Base-by-base conservation (phyloP, 768 basidiomycete genomes). In the Macrolepiota dolichaula region DNA sequence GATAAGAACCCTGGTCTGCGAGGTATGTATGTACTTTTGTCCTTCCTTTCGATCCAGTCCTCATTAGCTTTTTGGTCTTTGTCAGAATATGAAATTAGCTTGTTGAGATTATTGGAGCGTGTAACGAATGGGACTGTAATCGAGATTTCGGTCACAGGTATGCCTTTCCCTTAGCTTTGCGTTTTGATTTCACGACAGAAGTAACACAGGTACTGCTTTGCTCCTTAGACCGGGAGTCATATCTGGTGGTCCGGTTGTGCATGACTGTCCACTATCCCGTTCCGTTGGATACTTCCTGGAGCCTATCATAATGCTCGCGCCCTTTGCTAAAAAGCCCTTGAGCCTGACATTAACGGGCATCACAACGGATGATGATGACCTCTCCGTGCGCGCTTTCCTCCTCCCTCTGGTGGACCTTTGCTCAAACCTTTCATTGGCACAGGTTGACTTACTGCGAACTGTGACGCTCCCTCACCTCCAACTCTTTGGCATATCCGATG, bases 211-310 rank as follows among this genome's bases (percentile, higher is more conserved):
- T 79, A 98, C 96, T 56, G 86, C 94, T 2, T 79, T 99, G 65
- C 80, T 98, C 17, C 77, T 99, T 52, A 96, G 94, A 71, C 97
- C 97, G 19, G 97, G 97, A 2, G 79, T 98, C 53, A 89, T 98
- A 57, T 81, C 85, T 25, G 96, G 96, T 5, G 97, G 97, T 2
- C 71, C 76, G 11, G 73, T 94, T 63, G 79, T 79, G 3, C 96
- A 98, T 71, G 92, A 96, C 22, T 98, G 96, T 68, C 92, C 95
- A 19, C 76, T 88, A 17, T 91, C 93, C 11, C 83, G 96, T 44
- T 90, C 92, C 29, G 81, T 98, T 47, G 97, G 97, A 11, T 99
- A 98, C 75, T 98, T 92, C 70, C 77, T 98, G 11, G 97, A 98
- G 70, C 88, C 94, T 13, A 68, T 98, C 1, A 77, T 98, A 19